Base-by-base conservation (phyloP, 345 rosid genomes). In the Gossypium rotundifolium region DNA sequence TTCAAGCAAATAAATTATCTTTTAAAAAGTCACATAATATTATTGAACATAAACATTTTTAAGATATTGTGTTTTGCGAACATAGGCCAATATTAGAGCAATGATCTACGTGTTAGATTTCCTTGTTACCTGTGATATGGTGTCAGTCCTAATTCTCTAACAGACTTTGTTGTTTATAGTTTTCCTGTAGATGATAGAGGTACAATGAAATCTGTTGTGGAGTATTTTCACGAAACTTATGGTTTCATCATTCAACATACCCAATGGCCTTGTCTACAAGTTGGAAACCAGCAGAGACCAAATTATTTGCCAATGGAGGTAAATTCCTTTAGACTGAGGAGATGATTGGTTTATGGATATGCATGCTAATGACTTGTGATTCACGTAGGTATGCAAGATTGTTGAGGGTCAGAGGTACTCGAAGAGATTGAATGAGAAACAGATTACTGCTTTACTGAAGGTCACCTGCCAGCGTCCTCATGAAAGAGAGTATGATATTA, bases 391-490 rank as follows among this genome's bases (percentile, higher is more conserved):
- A 6, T 91, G 98, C 85, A 96, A 93, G 83, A 93, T 96, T 55
- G 99, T 93, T 3, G 98, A 96, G 81, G 99, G 99, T 29, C 99
- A 96, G 79, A 82, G 99, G 82, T 96, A 96, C 74, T 89, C 98
- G 0, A 96, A 93, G 80, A 85, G 99, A 73, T 78, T 96, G 79
- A 96, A 96, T 77, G 99, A 96, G 79, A 91, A 86, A 68, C 99
- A 96, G 81, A 93, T 96, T 44, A 91, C 98, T 70, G 92, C 92
- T 71, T 82, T 96, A 84, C 81, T 93, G 82, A 89, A 87, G 83
- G 98, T 90, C 76, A 91, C 99, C 71, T 96, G 99, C 71, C 97
- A 96, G 79, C 94, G 96, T 22, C 99, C 99, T 49, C 67, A 80
- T 0, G 97, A 90, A 45, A 83, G 98, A 74, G 99, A 96, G 72